Percentiles rank a stretch among this genome's conserved stretches.
Conservation (phyloP, 495 filamentous ascomycete species). For the Penicillium alfredii region DNA sequence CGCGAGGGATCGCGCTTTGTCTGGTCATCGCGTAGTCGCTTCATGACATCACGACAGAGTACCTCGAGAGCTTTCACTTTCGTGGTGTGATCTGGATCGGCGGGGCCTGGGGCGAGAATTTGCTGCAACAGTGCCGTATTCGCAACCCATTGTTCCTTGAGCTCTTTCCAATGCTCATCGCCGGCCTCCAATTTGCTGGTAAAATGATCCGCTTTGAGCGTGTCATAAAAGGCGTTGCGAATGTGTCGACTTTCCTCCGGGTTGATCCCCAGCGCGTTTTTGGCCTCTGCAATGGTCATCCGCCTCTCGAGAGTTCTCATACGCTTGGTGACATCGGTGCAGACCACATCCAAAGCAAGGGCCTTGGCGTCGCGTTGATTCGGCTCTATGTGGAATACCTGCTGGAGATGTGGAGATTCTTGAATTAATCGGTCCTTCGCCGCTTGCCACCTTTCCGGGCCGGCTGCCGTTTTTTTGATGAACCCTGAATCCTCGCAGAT, state of each 20-base stretch:
- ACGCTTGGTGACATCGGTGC: constrained; percentile 74
- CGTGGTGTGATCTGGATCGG: constrained; percentile 48
- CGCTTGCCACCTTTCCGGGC: constrained; percentile 65
- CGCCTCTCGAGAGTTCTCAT: constrained; percentile 58
- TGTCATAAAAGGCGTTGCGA: constrained; percentile 59
- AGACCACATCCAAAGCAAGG: constrained; percentile 70
- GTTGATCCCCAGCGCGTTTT: constrained; percentile 65
- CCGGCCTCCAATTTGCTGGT: constrained; percentile 69
- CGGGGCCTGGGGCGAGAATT: constrained; percentile 48
- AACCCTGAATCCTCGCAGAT: constrained; percentile 63
- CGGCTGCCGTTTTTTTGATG: constrained; percentile 67
- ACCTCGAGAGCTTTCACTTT: constrained; percentile 64
- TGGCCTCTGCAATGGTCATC: constrained; percentile 68
- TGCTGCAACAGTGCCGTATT: constrained; percentile 50
- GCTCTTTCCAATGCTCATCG: constrained; percentile 61
- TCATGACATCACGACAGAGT: constrained; percentile 67
- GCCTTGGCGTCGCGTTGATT: constrained; percentile 46
- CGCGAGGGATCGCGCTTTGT: constrained; percentile 51
- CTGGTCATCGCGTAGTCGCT: constrained; percentile 64
- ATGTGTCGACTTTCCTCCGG: constrained; percentile 63
- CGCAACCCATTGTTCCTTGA: constrained; percentile 64
- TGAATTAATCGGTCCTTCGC: constrained; percentile 64
- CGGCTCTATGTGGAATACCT: constrained; percentile 53
- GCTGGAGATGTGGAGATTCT: constrained; percentile 58
- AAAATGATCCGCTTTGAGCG: constrained; percentile 62